Base-by-base conservation (phyloP, 495 filamentous ascomycete genomes). In the Penicillium salamii region DNA sequence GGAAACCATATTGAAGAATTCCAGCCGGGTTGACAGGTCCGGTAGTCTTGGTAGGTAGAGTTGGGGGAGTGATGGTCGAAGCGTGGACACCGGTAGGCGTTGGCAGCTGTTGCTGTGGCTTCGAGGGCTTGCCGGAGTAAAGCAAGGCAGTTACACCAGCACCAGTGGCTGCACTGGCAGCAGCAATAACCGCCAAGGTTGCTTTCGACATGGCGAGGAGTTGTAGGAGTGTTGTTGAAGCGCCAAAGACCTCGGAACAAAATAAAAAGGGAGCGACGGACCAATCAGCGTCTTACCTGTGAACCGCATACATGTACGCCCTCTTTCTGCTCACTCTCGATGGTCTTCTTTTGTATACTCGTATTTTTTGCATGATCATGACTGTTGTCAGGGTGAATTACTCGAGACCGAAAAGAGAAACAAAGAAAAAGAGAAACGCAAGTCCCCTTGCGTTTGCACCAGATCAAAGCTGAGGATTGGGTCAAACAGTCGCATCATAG, bases 1-100 rank as follows among this genome's bases (percentile, higher is more conserved):
- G 91, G 72, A 97, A 97, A 57, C 95, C 93, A 70, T 98, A 98
- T 66, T 97, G 86, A 68, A 95, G 92, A 58, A 98, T 77, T 14
- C 91, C 93, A 1, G 88, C 72, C 1, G 93, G 91, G 69, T 97
- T 81, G 61, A 97, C 90, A 15, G 82, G 87, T 26, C 66, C 54
- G 36, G 59, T 35, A 26, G 63, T 31, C 39, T 78, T 75, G 52
- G 60, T 38, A 35, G 67, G 61, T 40, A 74, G 63, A 2, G 67
- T 63, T 23, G 77, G 72, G 59, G 51, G 41, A 62, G 67, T 54
- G 64, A 57, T 51, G 61, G 70, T 49, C n/a, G 61, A 47, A 21
- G 59, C 45, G 45, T 58, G 59, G 47, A 41, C 34, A 12, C 46
- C 54, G 28, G 57, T 42, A 41, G 53, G 70, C 54, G 47, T 67